phyloP scores from a whole-genome alignment of 2,329 filamentous ascomycete genomes.

The Colletotrichum liriopes region DNA sequence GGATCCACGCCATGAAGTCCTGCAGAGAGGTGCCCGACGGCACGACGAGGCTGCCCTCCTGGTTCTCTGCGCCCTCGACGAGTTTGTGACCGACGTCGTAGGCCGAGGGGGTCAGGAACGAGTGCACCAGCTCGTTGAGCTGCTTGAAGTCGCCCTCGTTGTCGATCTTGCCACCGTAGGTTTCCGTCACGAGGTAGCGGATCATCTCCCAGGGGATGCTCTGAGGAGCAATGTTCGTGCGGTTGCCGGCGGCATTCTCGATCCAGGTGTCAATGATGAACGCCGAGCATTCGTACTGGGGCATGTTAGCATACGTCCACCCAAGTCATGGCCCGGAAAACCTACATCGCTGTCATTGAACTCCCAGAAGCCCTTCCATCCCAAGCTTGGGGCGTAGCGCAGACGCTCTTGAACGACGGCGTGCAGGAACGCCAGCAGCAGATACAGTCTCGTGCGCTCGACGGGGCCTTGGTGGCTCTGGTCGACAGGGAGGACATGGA shows the following conservation, averaged over 20 bases:
- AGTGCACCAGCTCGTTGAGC: conserved; percentile 80
- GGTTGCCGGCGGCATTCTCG: conserved; percentile 83
- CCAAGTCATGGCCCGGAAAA: conserved; percentile 49
- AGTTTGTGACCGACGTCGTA: conserved; percentile 95
- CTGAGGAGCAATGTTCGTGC: conserved; percentile 92
- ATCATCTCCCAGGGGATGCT: conserved; percentile 99
- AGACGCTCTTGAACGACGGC: conserved; percentile 96
- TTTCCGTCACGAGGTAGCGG: conserved; percentile 90
- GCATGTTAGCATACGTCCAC: conserved; percentile 44
- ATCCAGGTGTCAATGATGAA: conserved; percentile 98
- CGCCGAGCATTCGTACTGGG: conserved; percentile 93
- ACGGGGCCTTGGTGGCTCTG: conserved; percentile 84
- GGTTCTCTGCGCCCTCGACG: conserved; percentile 75
- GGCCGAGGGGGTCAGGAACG: conserved; percentile 86
- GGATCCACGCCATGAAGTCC: conserved; percentile 93
- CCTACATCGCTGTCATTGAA: conserved; percentile 99
- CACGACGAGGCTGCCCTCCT: conserved; percentile 77
- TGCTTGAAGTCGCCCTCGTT: conserved; percentile 86
- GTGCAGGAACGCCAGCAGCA: conserved; percentile 94
- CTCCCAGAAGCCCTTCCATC: conserved; percentile 99
- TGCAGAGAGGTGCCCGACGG: conserved; percentile 86
- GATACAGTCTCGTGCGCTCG: conserved; percentile 90
- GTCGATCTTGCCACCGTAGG: conserved; percentile 98
- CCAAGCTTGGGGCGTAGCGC: conserved; percentile 92
- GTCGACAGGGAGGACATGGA: conserved; percentile 88